These are phyloP conservation scores for Phytophthora foliorum DNA, from an alignment of 352 stramenopile species.

Conservation along the genomic window DNA sequence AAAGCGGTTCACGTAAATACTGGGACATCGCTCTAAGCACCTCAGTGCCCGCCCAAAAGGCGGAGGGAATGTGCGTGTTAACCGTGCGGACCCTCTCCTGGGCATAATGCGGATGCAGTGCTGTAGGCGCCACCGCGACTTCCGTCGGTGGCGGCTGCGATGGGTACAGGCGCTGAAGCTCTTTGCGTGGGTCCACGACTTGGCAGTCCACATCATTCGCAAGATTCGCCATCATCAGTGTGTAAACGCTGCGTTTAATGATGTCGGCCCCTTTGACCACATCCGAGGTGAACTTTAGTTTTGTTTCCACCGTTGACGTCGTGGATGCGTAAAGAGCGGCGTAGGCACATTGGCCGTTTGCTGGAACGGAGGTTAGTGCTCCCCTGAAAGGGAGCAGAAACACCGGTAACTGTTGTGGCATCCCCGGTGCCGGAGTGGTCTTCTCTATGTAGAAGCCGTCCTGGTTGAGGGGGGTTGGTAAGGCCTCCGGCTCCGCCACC, in stretches of 20 bases:
- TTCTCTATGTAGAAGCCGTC: neutral
- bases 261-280: neutral
- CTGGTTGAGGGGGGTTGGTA: neutral
- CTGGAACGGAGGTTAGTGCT: neutral
- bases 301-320: no score
- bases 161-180: neutral
- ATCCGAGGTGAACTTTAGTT: neutral
- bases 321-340: neutral
- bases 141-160: no score
- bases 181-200: neutral
- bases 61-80: neutral
- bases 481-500: no score
- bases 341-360: neutral
- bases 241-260: neutral
- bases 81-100: neutral
- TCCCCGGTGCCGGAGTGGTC: neutral
- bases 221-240: neutral
- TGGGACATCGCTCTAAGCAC: conserved; percentile 2
- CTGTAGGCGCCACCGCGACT: no score
- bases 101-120: neutral
- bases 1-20: neutral
- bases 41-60: conserved; percentile 2
- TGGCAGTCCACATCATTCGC: neutral
- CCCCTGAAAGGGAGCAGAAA: neutral
- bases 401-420: neutral